Evolutionary conservation across 2,329 filamentous ascomycete species (phyloP).

Genomic region (Clarireedia monteithiana): DNA sequence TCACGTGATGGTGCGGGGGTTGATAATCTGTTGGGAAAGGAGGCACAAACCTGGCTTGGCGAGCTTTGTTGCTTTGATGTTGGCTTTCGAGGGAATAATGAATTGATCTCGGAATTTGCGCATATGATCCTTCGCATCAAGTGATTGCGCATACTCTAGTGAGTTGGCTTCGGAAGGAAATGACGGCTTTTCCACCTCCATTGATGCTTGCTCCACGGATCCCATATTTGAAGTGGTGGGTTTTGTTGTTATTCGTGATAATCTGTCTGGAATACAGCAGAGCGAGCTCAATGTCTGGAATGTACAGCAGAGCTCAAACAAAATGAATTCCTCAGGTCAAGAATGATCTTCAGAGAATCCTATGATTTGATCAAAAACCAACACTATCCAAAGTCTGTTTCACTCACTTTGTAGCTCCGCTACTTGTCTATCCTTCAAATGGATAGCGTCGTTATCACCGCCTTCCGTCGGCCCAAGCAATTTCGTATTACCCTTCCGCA

Average conservation of each 20-base stretch:
- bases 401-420: constrained; percentile 3
- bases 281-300: too few species aligned
- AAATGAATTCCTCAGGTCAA: not conserved
- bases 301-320: too few species aligned
- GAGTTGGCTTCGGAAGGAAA: constrained; percentile 41
- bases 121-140: constrained; percentile 57
- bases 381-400: not conserved
- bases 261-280: too few species aligned
- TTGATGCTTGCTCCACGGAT: constrained; percentile 15
- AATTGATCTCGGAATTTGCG: constrained; percentile 60
- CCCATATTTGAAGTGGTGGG: constrained; percentile 16
- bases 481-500: not conserved
- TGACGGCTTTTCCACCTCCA: constrained; percentile 25
- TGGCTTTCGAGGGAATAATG: constrained; percentile 65
- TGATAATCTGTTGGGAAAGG: constrained; percentile 12
- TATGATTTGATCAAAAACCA: not conserved
- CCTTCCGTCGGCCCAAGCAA: constrained; percentile 1
- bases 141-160: constrained; percentile 39
- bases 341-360: not conserved
- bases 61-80: constrained; percentile 54
- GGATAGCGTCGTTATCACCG: not conserved
- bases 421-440: not conserved
- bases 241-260: not conserved
- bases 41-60: constrained; percentile 7
- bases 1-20: constrained; percentile 1